Evolutionary conservation across 2,329 filamentous ascomycete genomes (phyloP).

Genomic region (Thermomyces lanuginosus): DNA sequence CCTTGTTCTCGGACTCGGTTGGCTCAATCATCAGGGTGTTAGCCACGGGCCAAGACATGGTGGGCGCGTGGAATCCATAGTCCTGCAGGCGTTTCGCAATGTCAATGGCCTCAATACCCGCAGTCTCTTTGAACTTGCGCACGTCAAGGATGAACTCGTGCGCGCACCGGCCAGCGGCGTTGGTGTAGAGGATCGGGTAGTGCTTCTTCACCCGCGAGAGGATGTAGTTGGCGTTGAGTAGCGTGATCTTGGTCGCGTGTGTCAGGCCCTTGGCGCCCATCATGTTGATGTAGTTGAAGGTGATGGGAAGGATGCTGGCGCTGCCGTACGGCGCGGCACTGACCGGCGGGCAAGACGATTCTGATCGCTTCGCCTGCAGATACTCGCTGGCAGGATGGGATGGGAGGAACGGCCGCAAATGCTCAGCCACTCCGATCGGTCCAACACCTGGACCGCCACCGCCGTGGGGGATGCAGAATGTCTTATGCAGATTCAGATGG

Average conservation of each 20-base stretch:
- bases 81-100: conserved; percentile 94
- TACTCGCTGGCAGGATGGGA: conserved; percentile 46
- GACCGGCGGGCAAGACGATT: conserved; percentile 46
- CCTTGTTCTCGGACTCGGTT: conserved; percentile 82
- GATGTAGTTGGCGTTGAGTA: conserved; percentile 97
- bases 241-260: conserved; percentile 75
- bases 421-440: conserved; percentile 77
- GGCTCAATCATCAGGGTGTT: conserved; percentile 98
- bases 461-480: conserved; percentile 94
- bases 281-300: conserved; percentile 87
- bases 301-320: conserved; percentile 83
- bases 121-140: conserved; percentile 65
- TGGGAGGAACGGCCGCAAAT: conserved; percentile 62
- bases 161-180: conserved; percentile 70
- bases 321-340: conserved; percentile 75
- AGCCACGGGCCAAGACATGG: conserved; percentile 90
- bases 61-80: conserved; percentile 93
- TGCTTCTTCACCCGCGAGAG: conserved; percentile 70
- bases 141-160: conserved; percentile 95
- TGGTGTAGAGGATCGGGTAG: conserved; percentile 89
- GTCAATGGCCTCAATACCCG: conserved; percentile 80
- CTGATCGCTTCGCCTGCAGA: conserved; percentile 23
- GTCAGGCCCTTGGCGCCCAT: conserved; percentile 75
- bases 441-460: conserved; percentile 88
- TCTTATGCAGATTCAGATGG: conserved; percentile 96